Percentiles rank a stretch among this genome's conserved stretches.
These are phyloP conservation scores for Phytophthora pinifolia DNA, from an alignment of 352 stramenopile species.

Conservation along the genomic window DNA sequence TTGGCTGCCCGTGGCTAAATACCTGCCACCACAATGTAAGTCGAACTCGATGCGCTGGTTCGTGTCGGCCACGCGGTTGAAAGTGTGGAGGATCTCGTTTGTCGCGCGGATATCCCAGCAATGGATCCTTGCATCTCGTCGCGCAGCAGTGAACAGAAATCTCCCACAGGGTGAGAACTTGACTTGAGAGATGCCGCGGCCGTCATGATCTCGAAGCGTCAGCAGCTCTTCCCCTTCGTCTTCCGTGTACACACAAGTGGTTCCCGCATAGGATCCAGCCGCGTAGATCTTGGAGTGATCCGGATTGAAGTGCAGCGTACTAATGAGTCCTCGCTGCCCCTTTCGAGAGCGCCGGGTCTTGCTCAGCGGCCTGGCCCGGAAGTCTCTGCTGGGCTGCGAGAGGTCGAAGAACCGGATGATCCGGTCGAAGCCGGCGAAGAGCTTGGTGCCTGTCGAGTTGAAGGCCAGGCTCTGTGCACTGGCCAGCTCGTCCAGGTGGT, in stretches of 20 bases:
- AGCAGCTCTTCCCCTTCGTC: slow-evolving; percentile 67
- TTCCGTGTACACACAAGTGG: slow-evolving; percentile 86
- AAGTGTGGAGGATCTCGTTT: slow-evolving; percentile 64
- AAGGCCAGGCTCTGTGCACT: slow-evolving; percentile 80
- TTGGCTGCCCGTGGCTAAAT: slow-evolving; percentile 64
- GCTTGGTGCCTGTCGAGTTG: slow-evolving; percentile 71
- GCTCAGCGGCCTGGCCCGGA: slow-evolving; percentile 48
- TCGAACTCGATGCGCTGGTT: slow-evolving; percentile 84
- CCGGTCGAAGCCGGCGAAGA: slow-evolving; percentile 87
- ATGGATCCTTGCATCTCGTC: slow-evolving; percentile 70
- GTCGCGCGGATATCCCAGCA: slow-evolving; percentile 86
- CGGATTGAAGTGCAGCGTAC: slow-evolving; percentile 77
- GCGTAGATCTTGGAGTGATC: slow-evolving; percentile 87
- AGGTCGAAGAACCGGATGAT: slow-evolving; percentile 86
- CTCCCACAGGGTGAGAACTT: slow-evolving; percentile 74
- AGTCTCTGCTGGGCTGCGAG: slow-evolving; percentile 63
- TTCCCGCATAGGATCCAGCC: slow-evolving; percentile 80
- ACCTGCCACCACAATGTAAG: slow-evolving; percentile 57
- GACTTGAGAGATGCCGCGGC: slow-evolving; percentile 79
- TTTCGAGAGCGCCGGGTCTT: slow-evolving; percentile 65
- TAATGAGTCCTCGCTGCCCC: slow-evolving; percentile 79
- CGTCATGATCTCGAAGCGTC: slow-evolving; percentile 65
- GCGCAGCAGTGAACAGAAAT: slow-evolving; percentile 74
- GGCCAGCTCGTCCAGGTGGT: slow-evolving; percentile 87
- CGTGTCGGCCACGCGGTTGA: slow-evolving; percentile 57